Conservation (phyloP, 352 stramenopile genomes). For the Sclerospora graminicola region DNA sequence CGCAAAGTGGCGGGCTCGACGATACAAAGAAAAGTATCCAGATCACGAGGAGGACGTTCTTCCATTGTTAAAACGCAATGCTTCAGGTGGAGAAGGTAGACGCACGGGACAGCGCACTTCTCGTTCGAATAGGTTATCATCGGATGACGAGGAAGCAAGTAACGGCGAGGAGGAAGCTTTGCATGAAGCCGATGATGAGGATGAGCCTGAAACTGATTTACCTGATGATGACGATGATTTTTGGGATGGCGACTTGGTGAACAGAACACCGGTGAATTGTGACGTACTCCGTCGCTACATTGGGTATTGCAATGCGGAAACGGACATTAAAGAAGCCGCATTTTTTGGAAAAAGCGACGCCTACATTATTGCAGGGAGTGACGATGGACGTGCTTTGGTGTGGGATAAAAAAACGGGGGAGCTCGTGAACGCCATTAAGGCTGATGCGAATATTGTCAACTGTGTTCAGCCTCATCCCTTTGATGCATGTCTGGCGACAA, state of each 20-base stretch:
- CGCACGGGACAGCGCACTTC: slow-evolving; percentile 2
- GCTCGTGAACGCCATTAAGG: slow-evolving; percentile 74
- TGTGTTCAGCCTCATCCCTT: slow-evolving; percentile 81
- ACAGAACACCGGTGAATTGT: slow-evolving; percentile 39
- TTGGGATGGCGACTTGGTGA: slow-evolving; percentile 36
- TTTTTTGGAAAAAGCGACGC: slow-evolving; percentile 84
- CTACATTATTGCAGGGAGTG: slow-evolving; percentile 80
- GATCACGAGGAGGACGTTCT: slow-evolving; percentile 33
- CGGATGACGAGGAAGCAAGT: slow-evolving; percentile 19
- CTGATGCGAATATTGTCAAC: slow-evolving; percentile 83
- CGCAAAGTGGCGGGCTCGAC: slow-evolving; percentile 24
- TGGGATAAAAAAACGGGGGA: slow-evolving; percentile 76
- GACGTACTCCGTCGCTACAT: slow-evolving; percentile 68
- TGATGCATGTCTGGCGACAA: slow-evolving; percentile 70
- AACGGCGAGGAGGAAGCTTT: slow-evolving; percentile 17
- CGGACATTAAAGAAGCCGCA: slow-evolving; percentile 84
- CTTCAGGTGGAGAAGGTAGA: background rate
- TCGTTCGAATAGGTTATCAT: slow-evolving; percentile 10
- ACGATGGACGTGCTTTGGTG: slow-evolving; percentile 78
- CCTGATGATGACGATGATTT: slow-evolving; percentile 31
- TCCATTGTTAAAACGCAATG: slow-evolving; percentile 14
- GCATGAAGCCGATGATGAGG: slow-evolving; percentile 4
- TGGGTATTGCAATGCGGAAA: slow-evolving; percentile 83
- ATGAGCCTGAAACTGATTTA: slow-evolving; percentile 11
- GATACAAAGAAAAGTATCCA: slow-evolving; percentile 41